A percentile compares a stretch with the other conserved stretches of the same genome.
Evolutionary conservation across 1,139 yeast species (phyloP).

Genomic region (Pichia sp.): DNA sequence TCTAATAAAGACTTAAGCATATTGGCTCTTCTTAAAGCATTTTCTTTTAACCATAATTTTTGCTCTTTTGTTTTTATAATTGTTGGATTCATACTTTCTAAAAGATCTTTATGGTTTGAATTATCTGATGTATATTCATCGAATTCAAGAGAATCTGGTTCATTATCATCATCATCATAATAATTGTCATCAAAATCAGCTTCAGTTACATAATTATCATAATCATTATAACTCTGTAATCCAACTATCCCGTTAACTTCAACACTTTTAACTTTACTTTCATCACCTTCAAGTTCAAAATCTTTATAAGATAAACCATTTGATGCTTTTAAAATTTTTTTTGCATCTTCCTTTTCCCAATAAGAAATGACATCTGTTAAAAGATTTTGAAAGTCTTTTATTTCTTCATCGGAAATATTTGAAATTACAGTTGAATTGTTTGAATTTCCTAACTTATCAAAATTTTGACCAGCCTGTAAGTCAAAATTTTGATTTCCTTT

Average conservation of each 20-base stretch:
- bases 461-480: not conserved
- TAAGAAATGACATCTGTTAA: conserved; percentile 9
- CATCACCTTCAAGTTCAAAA: conserved; percentile 6
- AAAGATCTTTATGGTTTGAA: conserved; percentile 16
- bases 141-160: not conserved
- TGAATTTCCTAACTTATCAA: not conserved
- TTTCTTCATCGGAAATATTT: conserved; percentile 1
- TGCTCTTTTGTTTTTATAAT: conserved; percentile 11
- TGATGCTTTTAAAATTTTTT: conserved; percentile 6
- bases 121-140: not conserved
- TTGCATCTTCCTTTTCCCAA: conserved; percentile 13
- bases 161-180: not conserved
- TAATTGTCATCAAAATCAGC: not conserved
- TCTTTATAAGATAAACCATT: conserved; percentile 8
- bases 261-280: too few relatives aligned
- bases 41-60: conserved; percentile 20
- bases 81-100: conserved; percentile 12
- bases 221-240: too few relatives aligned
- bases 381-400: conserved; percentile 2
- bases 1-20: conserved; percentile 19
- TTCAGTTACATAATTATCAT: too few relatives aligned
- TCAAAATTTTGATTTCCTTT: not conserved
- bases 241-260: too few relatives aligned
- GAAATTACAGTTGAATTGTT: not conserved
- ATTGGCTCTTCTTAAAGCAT: conserved; percentile 23